Evolutionary conservation across 495 filamentous ascomycete species (phyloP).

Genomic region (Penicillium ochrochloron): DNA sequence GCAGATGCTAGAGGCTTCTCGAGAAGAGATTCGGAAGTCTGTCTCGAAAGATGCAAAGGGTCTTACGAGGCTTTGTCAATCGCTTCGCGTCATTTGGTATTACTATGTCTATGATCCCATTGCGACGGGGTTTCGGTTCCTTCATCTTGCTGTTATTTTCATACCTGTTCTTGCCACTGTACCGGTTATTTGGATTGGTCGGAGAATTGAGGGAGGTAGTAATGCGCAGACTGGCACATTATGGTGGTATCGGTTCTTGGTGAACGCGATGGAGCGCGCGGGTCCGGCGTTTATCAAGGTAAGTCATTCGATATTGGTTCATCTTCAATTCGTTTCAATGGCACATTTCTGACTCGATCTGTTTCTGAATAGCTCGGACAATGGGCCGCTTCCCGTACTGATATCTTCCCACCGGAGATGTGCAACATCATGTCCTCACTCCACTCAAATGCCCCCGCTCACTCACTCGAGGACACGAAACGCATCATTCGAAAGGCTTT

Average conservation of each 20-base stretch:
- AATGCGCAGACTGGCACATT: slow-evolving; percentile 78
- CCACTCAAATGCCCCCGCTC: slow-evolving; percentile 91
- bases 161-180: slow-evolving; percentile 82
- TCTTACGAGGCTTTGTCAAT: slow-evolving; percentile 55
- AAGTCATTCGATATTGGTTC: slow-evolving; percentile 11
- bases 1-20: slow-evolving; percentile 83
- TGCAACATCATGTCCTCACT: slow-evolving; percentile 93
- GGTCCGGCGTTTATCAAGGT: slow-evolving; percentile 99
- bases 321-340: neutral
- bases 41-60: slow-evolving; percentile 64
- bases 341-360: slow-evolving; percentile 7
- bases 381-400: slow-evolving; percentile 96
- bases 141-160: slow-evolving; percentile 87
- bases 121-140: slow-evolving; percentile 82
- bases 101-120: slow-evolving; percentile 81
- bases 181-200: slow-evolving; percentile 81
- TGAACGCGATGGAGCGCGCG: slow-evolving; percentile 87
- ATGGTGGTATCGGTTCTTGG: slow-evolving; percentile 95
- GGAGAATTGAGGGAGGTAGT: slow-evolving; percentile 58
- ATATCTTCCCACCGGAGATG: slow-evolving; percentile 95
- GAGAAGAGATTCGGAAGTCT: slow-evolving; percentile 71
- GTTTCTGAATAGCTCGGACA: slow-evolving; percentile 75
- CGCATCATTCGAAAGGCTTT: slow-evolving; percentile 80
- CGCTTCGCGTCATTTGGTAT: slow-evolving; percentile 66
- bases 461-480: slow-evolving; percentile 82